Percentiles rank a stretch among this genome's conserved stretches.
phyloP scores from a whole-genome alignment of 148 eudicot species.

The Polygonum maritimum region DNA sequence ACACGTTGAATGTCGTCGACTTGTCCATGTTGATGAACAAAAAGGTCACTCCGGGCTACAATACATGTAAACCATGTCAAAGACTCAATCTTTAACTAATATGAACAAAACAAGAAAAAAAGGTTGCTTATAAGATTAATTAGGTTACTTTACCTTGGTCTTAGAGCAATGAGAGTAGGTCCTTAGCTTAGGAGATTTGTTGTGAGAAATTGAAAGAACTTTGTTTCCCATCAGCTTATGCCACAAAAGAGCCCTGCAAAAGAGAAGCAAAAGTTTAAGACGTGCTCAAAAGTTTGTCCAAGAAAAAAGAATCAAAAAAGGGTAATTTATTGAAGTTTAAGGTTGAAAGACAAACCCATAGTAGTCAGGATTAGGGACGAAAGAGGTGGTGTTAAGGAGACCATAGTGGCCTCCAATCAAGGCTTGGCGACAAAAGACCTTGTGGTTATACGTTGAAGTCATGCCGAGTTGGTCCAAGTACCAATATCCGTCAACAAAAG shows the following conservation, averaged over 20 bases:
- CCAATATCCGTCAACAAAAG: conserved; percentile 55
- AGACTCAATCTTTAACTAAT: neutral
- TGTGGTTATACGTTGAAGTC: conserved; percentile 37
- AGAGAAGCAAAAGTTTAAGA: neutral
- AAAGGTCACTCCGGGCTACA: conserved; percentile 30
- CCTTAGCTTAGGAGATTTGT: conserved; percentile 26
- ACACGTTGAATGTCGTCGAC: conserved; percentile 30
- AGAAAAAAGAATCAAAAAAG: neutral
- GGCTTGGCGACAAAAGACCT: conserved; percentile 55
- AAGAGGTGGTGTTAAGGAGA: conserved; percentile 43
- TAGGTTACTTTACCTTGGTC: conserved; percentile 14
- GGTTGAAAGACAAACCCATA: conserved; percentile 26
- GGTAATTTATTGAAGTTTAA: neutral
- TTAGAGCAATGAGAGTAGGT: conserved; percentile 42
- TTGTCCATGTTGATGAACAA: conserved; percentile 53
- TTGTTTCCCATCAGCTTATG: conserved; percentile 43
- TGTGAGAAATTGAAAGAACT: conserved; percentile 22
- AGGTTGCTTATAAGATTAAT: neutral
- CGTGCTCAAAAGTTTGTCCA: neutral
- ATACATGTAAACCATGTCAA: neutral
- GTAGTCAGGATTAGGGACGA: conserved; percentile 55
- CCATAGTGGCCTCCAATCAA: conserved; percentile 57
- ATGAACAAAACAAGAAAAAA: neutral
- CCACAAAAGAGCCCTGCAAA: conserved; percentile 46
- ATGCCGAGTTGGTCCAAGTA: conserved; percentile 62